A percentile compares a stretch with the other conserved stretches of the same genome.
These are phyloP conservation scores for Saccharomycopsis fodiens DNA, from an alignment of 805 yeast genomes.

Conservation along the genomic window DNA sequence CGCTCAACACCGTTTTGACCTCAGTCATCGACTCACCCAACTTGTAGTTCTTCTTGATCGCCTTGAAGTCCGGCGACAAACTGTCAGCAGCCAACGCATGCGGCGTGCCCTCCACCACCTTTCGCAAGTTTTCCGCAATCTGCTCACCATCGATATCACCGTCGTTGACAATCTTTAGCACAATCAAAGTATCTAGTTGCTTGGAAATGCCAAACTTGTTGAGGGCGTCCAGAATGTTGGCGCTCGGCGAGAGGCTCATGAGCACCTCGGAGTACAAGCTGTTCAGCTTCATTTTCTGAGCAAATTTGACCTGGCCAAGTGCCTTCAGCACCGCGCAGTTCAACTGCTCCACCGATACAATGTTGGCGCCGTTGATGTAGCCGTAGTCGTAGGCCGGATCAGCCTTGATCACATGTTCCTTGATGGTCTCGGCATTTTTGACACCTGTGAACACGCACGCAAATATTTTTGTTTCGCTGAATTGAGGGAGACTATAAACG, in stretches of 20 bases:
- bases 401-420: conserved; percentile 9
- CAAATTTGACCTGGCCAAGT: conserved; percentile 3
- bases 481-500: conserved; percentile 10
- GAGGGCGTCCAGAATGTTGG: conserved; percentile 12
- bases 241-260: conserved; percentile 17
- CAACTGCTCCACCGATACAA: conserved; percentile 15
- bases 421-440: conserved; percentile 12
- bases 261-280: conserved; percentile 15
- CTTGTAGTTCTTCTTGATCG: conserved; percentile 17
- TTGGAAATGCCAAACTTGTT: conserved; percentile 16
- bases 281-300: conserved; percentile 10
- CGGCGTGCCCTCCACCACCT: neutral
- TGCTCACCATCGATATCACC: neutral
- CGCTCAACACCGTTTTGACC: neutral
- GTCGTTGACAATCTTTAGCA: conserved; percentile 11
- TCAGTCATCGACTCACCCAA: conserved; percentile 9
- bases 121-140: neutral
- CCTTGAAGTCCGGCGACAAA: conserved; percentile 6
- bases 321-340: conserved; percentile 16
- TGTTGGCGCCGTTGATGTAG: conserved; percentile 16
- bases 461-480: conserved; percentile 8
- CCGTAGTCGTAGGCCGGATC: conserved; percentile 14
- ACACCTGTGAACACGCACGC: conserved; percentile 10
- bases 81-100: conserved; percentile 3
- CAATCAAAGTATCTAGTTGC: conserved; percentile 5